phyloP scores from a whole-genome alignment of 2,329 filamentous ascomycete genomes.

The Ceratocystis destructans region DNA sequence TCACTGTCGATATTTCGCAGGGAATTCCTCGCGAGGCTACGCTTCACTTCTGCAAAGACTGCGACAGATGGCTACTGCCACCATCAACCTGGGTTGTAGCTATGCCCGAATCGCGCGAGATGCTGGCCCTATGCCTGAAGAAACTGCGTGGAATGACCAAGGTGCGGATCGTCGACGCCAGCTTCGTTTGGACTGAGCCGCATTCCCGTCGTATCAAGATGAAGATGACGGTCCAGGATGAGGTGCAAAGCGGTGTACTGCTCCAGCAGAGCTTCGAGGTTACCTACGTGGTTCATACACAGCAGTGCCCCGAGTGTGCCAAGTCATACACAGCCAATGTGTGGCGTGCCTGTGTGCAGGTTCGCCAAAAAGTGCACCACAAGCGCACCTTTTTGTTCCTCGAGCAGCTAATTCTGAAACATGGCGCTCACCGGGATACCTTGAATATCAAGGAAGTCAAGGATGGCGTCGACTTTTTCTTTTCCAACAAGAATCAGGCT shows the following conservation, averaged over 20 bases:
- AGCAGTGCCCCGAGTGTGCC: slow-evolving; percentile 87
- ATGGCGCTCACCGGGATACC: slow-evolving; percentile 77
- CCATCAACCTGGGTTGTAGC: slow-evolving; percentile 79
- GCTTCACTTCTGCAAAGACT: slow-evolving; percentile 84
- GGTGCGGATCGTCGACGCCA: slow-evolving; percentile 87
- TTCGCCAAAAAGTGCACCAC: slow-evolving; percentile 91
- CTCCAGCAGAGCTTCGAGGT: slow-evolving; percentile 95
- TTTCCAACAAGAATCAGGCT: slow-evolving; percentile 74
- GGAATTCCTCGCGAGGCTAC: slow-evolving; percentile 84
- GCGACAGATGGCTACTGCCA: slow-evolving; percentile 83
- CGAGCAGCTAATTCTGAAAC: slow-evolving; percentile 92
- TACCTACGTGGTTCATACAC: slow-evolving; percentile 74
- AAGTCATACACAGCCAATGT: slow-evolving; percentile 96
- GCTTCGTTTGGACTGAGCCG: slow-evolving; percentile 96
- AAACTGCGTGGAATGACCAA: slow-evolving; percentile 77
- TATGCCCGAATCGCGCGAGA: slow-evolving; percentile 73
- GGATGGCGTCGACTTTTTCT: slow-evolving; percentile 94
- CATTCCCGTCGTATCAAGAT: slow-evolving; percentile 86
- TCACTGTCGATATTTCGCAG: slow-evolving; percentile 82
- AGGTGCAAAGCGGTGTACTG: slow-evolving; percentile 47
- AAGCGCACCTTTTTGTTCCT: slow-evolving; percentile 63
- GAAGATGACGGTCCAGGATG: slow-evolving; percentile 82
- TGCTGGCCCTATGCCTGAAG: slow-evolving; percentile 80
- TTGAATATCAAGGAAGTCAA: slow-evolving; percentile 97
- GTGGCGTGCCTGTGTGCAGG: slow-evolving; percentile 86